Evolutionary conservation across 1,284 basidiomycete species (phyloP), one percentile per base, ranked within the genome.

Genomic region (Boletus mariae): DNA sequence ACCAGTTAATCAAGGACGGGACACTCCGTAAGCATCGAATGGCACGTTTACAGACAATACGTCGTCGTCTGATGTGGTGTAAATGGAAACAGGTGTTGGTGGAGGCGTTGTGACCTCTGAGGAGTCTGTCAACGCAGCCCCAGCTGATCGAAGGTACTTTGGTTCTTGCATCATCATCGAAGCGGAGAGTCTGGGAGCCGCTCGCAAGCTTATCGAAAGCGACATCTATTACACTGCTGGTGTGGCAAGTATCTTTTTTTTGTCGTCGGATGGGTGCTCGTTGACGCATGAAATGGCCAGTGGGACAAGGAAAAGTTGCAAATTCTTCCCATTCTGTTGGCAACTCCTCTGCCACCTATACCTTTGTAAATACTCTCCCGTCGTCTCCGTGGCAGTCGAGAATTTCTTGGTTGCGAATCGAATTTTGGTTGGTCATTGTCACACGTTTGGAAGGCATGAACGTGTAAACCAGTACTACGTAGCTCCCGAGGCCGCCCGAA

Each of bases 141-240:
- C 65, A 12, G 62, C 63, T 15, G 62, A 71, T 51, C 70, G 69
- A 61, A 75, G 75, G 59, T 71, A 80, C 57, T 65, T 76, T 40
- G 83, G 79, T 7, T 82, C 81, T 2, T 66, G 74, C 48, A 55
- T 83, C 49, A 74, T 84, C 55, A 59, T 77, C 46, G 72, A 80
- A 61, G 78, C 76, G 9, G 72, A 75, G 55, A 77, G 62, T 20
- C 60, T 83, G 26, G 77, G 75, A 13, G 73, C 71, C 13, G 80
- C 71, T n/a, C 75, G 68, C 55, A 68, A 72, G 53, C 56, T 77
- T 49, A 61, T 83, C 17, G 75, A 82, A 59, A 57, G 57, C 3
- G 82, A 84, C 57, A 60, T 81, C 5, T 83, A 83, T 58, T 82
- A 79, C 62, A 79, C 70, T 32, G 60, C 67, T 28, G 74, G 73